Percentiles rank a stretch among this genome's conserved stretches.
These are phyloP conservation scores for Populus ilicifolia DNA, from an alignment of 345 rosid species.

Conservation along the genomic window DNA sequence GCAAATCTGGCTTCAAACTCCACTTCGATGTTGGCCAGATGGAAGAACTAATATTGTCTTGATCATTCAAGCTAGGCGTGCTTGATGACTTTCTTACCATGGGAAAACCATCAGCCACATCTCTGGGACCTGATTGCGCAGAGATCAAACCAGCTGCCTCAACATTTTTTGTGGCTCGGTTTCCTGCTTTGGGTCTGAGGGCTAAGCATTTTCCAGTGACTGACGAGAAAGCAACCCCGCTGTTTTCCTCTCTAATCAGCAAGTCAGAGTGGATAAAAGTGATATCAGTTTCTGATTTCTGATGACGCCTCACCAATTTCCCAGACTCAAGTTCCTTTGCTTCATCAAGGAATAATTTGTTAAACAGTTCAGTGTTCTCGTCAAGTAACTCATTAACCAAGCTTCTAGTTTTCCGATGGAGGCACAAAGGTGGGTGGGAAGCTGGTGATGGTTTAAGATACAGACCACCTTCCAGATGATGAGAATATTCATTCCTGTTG, in stretches of 20 bases:
- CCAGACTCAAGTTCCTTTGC: slow-evolving; percentile 31
- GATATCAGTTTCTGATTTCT: slow-evolving; percentile 58
- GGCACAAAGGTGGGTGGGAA: slow-evolving; percentile 11
- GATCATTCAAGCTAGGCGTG: slow-evolving; percentile 22
- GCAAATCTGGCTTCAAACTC: slow-evolving; percentile 26
- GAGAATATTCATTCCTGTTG: slow-evolving; percentile 23
- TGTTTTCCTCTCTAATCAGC: slow-evolving; percentile 19
- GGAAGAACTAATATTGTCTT: slow-evolving; percentile 7
- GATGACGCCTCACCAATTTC: slow-evolving; percentile 56
- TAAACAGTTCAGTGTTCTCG: slow-evolving; percentile 16
- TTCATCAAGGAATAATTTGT: slow-evolving; percentile 12
- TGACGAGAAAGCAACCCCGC: slow-evolving; percentile 6
- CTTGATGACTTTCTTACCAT: slow-evolving; percentile 26
- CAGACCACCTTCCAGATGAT: slow-evolving; percentile 30
- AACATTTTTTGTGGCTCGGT: slow-evolving; percentile 1
- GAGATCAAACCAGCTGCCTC: slow-evolving; percentile 25
- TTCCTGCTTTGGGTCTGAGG: slow-evolving; percentile 20
- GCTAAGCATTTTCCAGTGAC: slow-evolving; percentile 27
- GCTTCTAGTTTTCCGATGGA: slow-evolving; percentile 44
- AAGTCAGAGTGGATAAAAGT: background rate
- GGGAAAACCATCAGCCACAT: background rate
- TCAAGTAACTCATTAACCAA: slow-evolving; percentile 39
- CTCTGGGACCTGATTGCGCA: slow-evolving; percentile 18
- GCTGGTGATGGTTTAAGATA: slow-evolving; percentile 22
- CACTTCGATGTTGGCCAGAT: slow-evolving; percentile 16